Conservation (phyloP, 352 stramenopile species). For the Pythium oligandrum region DNA sequence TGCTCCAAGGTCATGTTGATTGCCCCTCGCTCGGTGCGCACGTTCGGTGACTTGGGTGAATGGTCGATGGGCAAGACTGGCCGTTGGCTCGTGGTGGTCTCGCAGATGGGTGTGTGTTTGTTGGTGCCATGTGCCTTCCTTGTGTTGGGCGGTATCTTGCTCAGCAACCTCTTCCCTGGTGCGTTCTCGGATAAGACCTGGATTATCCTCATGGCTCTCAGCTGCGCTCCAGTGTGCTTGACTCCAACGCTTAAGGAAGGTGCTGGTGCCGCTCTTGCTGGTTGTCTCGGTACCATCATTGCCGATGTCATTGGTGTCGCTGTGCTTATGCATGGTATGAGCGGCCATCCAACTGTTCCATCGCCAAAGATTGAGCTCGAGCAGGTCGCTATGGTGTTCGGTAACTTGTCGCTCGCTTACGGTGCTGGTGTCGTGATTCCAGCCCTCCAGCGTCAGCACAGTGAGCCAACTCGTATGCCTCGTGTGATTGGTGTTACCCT, state of each 20-base stretch:
- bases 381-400: slow-evolving; percentile 48
- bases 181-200: slow-evolving; percentile 43
- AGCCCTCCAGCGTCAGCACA: slow-evolving; percentile 55
- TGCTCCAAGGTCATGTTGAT: slow-evolving; percentile 57
- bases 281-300: slow-evolving; percentile 53
- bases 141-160: slow-evolving; percentile 46
- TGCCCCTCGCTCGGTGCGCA: slow-evolving; percentile 45
- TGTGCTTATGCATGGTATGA: slow-evolving; percentile 49
- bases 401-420: slow-evolving; percentile 63
- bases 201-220: slow-evolving; percentile 62
- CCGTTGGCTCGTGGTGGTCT: slow-evolving; percentile 44
- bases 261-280: slow-evolving; percentile 48
- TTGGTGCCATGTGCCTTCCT: slow-evolving; percentile 54
- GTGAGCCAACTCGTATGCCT: slow-evolving; percentile 53
- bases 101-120: slow-evolving; percentile 52
- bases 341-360: slow-evolving; percentile 39
- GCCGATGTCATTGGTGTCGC: slow-evolving; percentile 46
- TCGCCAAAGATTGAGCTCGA: slow-evolving; percentile 40
- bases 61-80: slow-evolving; percentile 43
- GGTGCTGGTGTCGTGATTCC: slow-evolving; percentile 61
- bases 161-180: slow-evolving; percentile 43
- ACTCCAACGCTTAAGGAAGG: slow-evolving; percentile 62
- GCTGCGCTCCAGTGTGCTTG: slow-evolving; percentile 41
- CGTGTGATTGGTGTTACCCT: slow-evolving; percentile 51
- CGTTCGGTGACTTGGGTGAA: slow-evolving; percentile 57